These are phyloP conservation scores for Schwanniomyces yamadae DNA, from an alignment of 805 yeast genomes.

Conservation along the genomic window DNA sequence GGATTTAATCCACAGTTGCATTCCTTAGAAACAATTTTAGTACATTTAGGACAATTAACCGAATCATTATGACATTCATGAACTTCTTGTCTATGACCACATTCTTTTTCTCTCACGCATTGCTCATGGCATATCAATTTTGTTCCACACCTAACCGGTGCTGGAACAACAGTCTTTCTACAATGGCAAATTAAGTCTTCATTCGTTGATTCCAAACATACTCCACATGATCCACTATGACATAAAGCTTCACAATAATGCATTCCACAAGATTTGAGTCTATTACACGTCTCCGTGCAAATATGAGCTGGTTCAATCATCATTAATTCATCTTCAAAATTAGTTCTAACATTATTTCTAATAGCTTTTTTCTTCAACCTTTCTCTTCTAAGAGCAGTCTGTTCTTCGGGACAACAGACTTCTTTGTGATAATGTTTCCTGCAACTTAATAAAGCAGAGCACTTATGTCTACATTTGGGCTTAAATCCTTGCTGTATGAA, in stretches of 20 bases:
- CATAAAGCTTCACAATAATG: constrained; percentile 72
- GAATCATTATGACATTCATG: constrained; percentile 77
- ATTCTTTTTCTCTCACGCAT: constrained; percentile 55
- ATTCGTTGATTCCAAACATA: constrained; percentile 77
- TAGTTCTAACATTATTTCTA: constrained; percentile 43
- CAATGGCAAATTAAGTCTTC: constrained; percentile 80
- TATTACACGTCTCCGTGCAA: constrained; percentile 66
- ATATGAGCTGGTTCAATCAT: constrained; percentile 70
- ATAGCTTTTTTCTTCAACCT: constrained; percentile 51
- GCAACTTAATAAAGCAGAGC: constrained; percentile 74
- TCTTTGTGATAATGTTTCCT: constrained; percentile 73
- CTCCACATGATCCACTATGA: constrained; percentile 77
- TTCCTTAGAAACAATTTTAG: constrained; percentile 49
- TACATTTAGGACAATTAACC: constrained; percentile 73
- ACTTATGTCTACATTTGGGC: constrained; percentile 69
- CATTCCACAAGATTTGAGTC: constrained; percentile 55
- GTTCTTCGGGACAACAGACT: constrained; percentile 70
- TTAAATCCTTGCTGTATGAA: constrained; percentile 47
- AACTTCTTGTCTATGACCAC: constrained; percentile 71
- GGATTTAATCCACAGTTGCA: constrained; percentile 62
- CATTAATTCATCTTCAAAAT: constrained; percentile 45
- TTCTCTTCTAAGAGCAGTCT: constrained; percentile 54
- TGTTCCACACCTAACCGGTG: constrained; percentile 86
- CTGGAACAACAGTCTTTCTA: constrained; percentile 72
- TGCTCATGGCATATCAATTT: constrained; percentile 60